Base-by-base conservation (phyloP, 129 eudicot species). In the Calendula officinalis region DNA sequence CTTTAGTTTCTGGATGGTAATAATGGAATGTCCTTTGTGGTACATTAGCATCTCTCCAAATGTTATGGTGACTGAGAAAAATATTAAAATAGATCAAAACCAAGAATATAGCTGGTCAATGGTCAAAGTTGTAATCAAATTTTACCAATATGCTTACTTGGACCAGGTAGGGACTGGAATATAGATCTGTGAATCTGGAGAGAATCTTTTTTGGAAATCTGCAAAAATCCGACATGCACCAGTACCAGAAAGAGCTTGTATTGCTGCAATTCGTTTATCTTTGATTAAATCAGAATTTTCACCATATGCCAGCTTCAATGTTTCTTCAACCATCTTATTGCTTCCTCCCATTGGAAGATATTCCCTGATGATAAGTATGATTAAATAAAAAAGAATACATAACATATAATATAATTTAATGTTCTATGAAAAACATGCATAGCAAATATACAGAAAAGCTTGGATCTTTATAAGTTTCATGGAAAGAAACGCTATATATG, bases 271-370 rank as follows among this genome's bases (percentile, higher is more conserved):
- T 61, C 86, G 47, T 61, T 85, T 87, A 54, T 87, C 95, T 87
- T 91, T 91, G 43, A 91, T 82, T 73, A 91, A 83, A 39, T 87
- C 96, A 60, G 98, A 91, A 48, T 83, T 65, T 46, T 82, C 96
- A 59, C 98, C 98, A 58, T 91, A 91, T 4, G 98, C 95, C 27
- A 91, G 74, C 82, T 87, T 91, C 73, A 91, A 37, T 34, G 98
- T 82, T 74, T 84, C 94, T 40, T 91, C 83, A 55, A 91, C 78
- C 98, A 87, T 91, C 4, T 80, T 77, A 46, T 67, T 69, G 73
- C 96, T 87, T 80, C 98, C 98, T 68, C 98, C 98, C 96, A 91
- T 91, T 15, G 98, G 98, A 72, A 91, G 98, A 77, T 91, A 91
- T 67, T 91, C 98, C 98, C 98, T 91, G 79, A 66, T 49, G 11